These are phyloP conservation scores for Pseudogymnoascus sp. DNA, from an alignment of 2,329 filamentous ascomycete genomes.

Conservation along the genomic window DNA sequence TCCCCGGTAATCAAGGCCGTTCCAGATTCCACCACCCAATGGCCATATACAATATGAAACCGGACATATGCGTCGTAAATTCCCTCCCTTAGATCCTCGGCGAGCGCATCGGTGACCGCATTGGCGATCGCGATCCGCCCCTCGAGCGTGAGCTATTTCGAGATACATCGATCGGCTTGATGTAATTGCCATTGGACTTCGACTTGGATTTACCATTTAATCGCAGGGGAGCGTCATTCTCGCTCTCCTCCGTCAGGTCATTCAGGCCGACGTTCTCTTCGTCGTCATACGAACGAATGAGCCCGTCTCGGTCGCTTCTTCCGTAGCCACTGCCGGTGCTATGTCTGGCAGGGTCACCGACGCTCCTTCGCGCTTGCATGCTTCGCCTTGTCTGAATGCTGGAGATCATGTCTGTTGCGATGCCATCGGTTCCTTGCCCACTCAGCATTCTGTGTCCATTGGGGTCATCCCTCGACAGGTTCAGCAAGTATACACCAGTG, in stretches of 20 bases:
- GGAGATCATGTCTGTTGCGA: conserved; percentile 86
- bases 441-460: conserved; percentile 64
- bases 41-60: conserved; percentile 5
- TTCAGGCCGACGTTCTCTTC: conserved; percentile 68
- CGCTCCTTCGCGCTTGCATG: conserved; percentile 82
- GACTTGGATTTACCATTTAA: background rate
- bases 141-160: conserved; percentile 4
- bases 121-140: background rate
- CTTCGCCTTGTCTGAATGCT: conserved; percentile 83
- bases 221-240: conserved; percentile 43
- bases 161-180: background rate
- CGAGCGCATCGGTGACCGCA: background rate
- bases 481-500: conserved; percentile 88
- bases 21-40: conserved; percentile 2
- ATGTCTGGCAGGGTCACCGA: conserved; percentile 45
- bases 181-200: conserved; percentile 1
- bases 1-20: conserved; percentile 2
- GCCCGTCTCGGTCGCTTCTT: conserved; percentile 63
- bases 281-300: conserved; percentile 85
- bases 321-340: conserved; percentile 56
- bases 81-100: background rate
- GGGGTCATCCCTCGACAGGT: conserved; percentile 87
- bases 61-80: background rate
- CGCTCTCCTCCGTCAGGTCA: conserved; percentile 71
- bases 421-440: conserved; percentile 60